Evolutionary conservation across 2,329 filamentous ascomycete genomes (phyloP), one percentile per base, ranked within the genome.

Genomic region (Ceratocystiopsis minuta): DNA sequence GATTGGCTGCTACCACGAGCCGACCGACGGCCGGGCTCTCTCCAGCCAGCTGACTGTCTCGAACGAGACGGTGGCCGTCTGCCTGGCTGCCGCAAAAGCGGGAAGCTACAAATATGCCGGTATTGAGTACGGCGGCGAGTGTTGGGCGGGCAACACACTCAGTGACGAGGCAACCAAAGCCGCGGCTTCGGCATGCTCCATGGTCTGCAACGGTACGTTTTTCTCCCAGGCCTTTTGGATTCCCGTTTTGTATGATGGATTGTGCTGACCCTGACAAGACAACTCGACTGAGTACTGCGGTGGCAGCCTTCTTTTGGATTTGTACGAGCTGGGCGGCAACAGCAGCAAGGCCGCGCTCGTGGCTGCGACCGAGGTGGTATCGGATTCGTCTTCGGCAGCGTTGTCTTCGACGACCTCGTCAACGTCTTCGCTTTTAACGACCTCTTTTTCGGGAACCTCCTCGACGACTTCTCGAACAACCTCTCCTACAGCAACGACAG

Each of bases 81-180:
- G 46, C 16, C 31, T 48, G 2, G 14, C 17, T 1, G 42, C 42
- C 1, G 34, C 39, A 2, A 10, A 10, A 6, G 36, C 40, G 13
- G 45, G 57, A 2, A 57, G 55, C 1, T 70, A 61, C 50, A 54
- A 57, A 37, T 68, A 65, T 48, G 70, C 62, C 56, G 68, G 62
- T 3, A 64, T 66, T 6, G 67, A 72, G 49, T 71, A 66, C 46
- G 65, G 66, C 11, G 57, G 64, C 24, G 67, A 71, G 39, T 50
- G 49, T 31, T 50, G 49, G 49, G 41, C 37, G 28, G 45, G 38
- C 17, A 50, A 52, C 31, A 34, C 41, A 2, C 39, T 60, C 33
- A 46, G 39, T 2, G 32, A 48, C 9, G 46, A 41, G 9, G 45
- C 53, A 16, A 44, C 48, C 5, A 40, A 48, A 16, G 47, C 48